phyloP scores from a whole-genome alignment of 2,329 filamentous ascomycete genomes.

The Parastagonospora avenae region DNA sequence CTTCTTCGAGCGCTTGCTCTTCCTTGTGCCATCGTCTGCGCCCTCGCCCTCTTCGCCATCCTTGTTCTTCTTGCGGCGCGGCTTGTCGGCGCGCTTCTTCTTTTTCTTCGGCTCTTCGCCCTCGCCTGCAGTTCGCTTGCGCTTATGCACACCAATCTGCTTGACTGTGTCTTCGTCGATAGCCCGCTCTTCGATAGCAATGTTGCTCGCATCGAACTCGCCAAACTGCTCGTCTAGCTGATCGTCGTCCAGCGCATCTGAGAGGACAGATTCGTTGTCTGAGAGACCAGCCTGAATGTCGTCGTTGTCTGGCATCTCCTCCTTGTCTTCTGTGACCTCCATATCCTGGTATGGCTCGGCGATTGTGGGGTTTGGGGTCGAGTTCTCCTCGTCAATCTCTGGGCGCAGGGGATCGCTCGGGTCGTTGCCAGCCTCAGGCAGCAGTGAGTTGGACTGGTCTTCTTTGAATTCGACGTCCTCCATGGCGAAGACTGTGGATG shows the following conservation, averaged over 20 bases:
- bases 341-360: conserved; percentile 52
- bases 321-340: conserved; percentile 50
- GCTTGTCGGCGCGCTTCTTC: conserved; percentile 65
- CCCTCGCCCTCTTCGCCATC: conserved; percentile 54
- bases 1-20: conserved; percentile 55
- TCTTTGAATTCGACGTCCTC: conserved; percentile 50
- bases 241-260: conserved; percentile 65
- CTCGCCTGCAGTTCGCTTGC: conserved; percentile 66
- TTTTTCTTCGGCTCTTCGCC: conserved; percentile 70
- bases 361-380: conserved; percentile 50
- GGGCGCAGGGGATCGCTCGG: conserved; percentile 53
- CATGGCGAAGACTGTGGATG: conserved; percentile 27
- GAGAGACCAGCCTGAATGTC: conserved; percentile 53
- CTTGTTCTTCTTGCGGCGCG: conserved; percentile 57
- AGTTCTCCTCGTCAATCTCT: conserved; percentile 56
- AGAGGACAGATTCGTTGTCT: conserved; percentile 66
- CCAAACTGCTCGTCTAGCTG: conserved; percentile 61
- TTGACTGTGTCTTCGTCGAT: conserved; percentile 68
- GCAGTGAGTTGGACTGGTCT: conserved; percentile 47
- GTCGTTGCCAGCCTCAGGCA: conserved; percentile 55
- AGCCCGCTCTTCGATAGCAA: conserved; percentile 65
- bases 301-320: conserved; percentile 45
- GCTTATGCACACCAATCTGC: conserved; percentile 66
- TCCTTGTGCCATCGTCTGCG: conserved; percentile 60
- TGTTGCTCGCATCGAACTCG: conserved; percentile 65